A percentile compares a stretch with the other conserved stretches of the same genome.
phyloP scores from a whole-genome alignment of 306 rosid species.

The Chamaecrista fasciculata region DNA sequence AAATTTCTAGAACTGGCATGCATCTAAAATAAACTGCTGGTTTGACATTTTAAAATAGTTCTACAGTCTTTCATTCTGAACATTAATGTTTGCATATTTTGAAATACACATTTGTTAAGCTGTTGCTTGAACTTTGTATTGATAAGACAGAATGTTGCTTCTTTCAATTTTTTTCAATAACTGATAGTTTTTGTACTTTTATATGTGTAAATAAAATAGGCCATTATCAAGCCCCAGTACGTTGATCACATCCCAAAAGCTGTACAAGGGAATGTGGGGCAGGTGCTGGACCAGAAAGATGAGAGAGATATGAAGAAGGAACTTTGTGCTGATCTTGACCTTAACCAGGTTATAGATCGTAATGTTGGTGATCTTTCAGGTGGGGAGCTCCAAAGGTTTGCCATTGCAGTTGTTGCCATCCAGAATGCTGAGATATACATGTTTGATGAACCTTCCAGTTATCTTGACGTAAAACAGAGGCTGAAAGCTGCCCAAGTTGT shows the following conservation, averaged over 20 bases:
- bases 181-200: slow-evolving; percentile 10
- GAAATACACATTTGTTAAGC: neutral
- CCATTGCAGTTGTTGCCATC: slow-evolving; percentile 94
- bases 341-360: slow-evolving; percentile 93
- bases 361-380: slow-evolving; percentile 96
- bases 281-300: slow-evolving; percentile 84
- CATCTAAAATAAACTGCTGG: neutral
- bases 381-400: slow-evolving; percentile 99
- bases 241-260: slow-evolving; percentile 98
- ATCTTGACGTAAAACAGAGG: slow-evolving; percentile 96
- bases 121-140: slow-evolving; percentile 5
- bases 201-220: slow-evolving; percentile 38
- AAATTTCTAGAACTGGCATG: neutral
- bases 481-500: slow-evolving; percentile 95
- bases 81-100: neutral
- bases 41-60: neutral
- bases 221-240: slow-evolving; percentile 96
- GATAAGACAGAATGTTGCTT: neutral
- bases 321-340: slow-evolving; percentile 81
- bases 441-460: slow-evolving; percentile 98
- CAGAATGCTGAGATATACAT: slow-evolving; percentile 96
- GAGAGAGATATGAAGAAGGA: slow-evolving; percentile 70
- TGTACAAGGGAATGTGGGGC: slow-evolving; percentile 95
- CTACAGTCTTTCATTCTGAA: neutral
- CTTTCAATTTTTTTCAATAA: neutral